These are phyloP conservation scores for Purshia tridentata DNA, from an alignment of 306 rosid species.

Conservation along the genomic window DNA sequence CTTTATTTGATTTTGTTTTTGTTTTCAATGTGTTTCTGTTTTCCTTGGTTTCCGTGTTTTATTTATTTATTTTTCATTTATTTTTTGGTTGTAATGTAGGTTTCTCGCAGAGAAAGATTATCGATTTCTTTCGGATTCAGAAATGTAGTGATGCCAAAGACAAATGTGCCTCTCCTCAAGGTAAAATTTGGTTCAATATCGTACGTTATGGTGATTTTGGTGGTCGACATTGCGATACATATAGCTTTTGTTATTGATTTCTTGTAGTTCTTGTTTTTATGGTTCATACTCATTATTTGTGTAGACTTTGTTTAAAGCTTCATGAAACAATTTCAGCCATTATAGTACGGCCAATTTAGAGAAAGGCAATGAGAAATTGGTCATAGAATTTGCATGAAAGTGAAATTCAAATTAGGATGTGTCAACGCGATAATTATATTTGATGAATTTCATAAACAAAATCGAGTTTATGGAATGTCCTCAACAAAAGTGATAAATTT, in stretches of 20 bases:
- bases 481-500: background rate
- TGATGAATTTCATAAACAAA: background rate
- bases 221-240: too few species aligned
- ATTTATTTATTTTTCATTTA: background rate
- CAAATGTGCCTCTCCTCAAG: slow-evolving; percentile 40
- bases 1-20: background rate
- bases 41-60: background rate
- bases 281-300: background rate
- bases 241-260: too few species aligned
- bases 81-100: slow-evolving; percentile 33
- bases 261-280: too few species aligned
- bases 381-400: background rate
- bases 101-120: slow-evolving; percentile 66
- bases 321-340: background rate
- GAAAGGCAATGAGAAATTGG: background rate
- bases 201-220: background rate
- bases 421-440: background rate
- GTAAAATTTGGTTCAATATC: slow-evolving; percentile 28
- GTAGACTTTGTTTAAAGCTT: background rate
- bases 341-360: background rate
- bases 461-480: background rate
- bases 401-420: background rate
- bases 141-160: slow-evolving; percentile 25
- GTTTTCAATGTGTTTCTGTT: background rate
- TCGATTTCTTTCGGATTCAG: slow-evolving; percentile 72